Percentiles rank a stretch among this genome's conserved stretches.
Conservation (phyloP, 805 yeast species). For the Ogataea paradorogensis region DNA sequence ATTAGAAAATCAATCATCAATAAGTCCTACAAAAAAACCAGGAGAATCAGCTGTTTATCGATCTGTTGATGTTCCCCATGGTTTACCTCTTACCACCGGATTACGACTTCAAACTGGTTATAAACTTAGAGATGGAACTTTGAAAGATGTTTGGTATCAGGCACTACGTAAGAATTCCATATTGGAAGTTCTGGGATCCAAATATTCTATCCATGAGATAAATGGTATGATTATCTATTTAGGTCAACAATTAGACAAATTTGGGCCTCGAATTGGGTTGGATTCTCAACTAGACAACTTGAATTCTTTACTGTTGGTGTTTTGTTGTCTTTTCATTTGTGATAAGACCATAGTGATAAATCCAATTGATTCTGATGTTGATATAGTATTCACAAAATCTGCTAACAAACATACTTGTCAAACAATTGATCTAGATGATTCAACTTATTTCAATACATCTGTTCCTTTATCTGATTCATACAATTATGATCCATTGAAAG, state of each 20-base stretch:
- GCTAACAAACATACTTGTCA: slow-evolving; percentile 1
- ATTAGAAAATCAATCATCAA: slow-evolving; percentile 59
- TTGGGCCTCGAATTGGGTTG: slow-evolving; percentile 22
- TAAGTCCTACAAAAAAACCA: slow-evolving; percentile 59
- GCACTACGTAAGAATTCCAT: slow-evolving; percentile 27
- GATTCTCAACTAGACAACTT: slow-evolving; percentile 19
- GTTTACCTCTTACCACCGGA: slow-evolving; percentile 66
- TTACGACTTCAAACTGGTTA: slow-evolving; percentile 62
- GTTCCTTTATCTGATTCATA: slow-evolving; percentile 16
- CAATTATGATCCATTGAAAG: slow-evolving; percentile 23
- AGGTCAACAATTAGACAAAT: slow-evolving; percentile 27
- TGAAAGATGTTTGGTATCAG: slow-evolving; percentile 71
- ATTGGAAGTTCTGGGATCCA: slow-evolving; percentile 29
- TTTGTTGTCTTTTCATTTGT: slow-evolving; percentile 33
- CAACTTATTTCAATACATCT: slow-evolving; percentile 3
- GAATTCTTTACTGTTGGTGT: slow-evolving; percentile 23
- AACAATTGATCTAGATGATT: slow-evolving; percentile 31
- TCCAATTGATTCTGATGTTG: background rate
- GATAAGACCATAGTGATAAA: slow-evolving; percentile 33
- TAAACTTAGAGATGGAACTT: slow-evolving; percentile 68
- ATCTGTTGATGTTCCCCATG: slow-evolving; percentile 71
- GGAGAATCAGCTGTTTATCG: slow-evolving; percentile 76
- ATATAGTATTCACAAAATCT: background rate
- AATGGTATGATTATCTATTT: slow-evolving; percentile 34
- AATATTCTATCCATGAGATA: slow-evolving; percentile 28